phyloP scores from a whole-genome alignment of 73 alveolate genomes.

The Stentor roeselii region DNA sequence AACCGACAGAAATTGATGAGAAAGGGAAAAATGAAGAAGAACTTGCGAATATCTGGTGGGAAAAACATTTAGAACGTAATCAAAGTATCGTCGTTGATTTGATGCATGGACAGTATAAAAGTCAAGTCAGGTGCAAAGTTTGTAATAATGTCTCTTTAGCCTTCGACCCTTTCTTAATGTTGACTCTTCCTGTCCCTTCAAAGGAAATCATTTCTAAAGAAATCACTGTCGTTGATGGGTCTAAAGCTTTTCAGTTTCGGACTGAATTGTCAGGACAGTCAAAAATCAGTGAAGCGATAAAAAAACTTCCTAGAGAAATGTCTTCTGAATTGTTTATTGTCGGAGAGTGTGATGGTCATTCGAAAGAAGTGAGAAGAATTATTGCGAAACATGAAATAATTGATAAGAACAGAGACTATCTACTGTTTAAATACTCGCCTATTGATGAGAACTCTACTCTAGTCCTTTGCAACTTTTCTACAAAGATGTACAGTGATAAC shows the following conservation, averaged over 20 bases:
- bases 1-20: conserved; percentile 66
- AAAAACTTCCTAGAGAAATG: neutral
- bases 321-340: neutral
- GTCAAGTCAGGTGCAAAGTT: conserved; percentile 82
- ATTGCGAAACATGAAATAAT: neutral
- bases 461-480: neutral
- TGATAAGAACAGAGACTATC: neutral
- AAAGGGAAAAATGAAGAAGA: conserved; percentile 68
- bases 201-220: neutral
- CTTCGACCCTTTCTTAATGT: conserved; percentile 91
- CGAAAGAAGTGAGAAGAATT: neutral
- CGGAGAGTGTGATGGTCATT: neutral
- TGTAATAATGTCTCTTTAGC: conserved; percentile 82
- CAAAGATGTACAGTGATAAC: neutral
- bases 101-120: conserved; percentile 91
- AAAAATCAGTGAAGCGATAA: neutral
- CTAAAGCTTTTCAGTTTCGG: neutral
- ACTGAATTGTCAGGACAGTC: neutral
- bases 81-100: conserved; percentile 92
- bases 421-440: neutral
- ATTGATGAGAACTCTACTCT: neutral
- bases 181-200: conserved; percentile 91
- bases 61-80: conserved; percentile 79
- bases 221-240: neutral
- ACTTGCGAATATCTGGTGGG: conserved; percentile 86